phyloP scores from a whole-genome alignment of 2,329 filamentous ascomycete genomes.

The Colletotrichum incanum region DNA sequence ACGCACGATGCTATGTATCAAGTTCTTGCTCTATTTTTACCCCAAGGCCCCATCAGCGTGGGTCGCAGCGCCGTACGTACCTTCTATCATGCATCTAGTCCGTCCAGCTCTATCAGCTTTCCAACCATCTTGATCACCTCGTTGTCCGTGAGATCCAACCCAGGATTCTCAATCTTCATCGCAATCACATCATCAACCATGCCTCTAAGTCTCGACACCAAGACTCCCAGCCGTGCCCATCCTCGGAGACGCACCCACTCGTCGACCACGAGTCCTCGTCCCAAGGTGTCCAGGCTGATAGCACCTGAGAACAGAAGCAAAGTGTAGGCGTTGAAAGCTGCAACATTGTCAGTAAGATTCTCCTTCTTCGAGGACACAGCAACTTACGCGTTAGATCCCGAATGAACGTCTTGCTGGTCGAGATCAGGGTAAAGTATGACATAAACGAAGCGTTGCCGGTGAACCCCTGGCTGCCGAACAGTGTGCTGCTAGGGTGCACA shows the following conservation, averaged over 20 bases:
- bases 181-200: conserved; percentile 91
- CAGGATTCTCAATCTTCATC: conserved; percentile 83
- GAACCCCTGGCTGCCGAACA: conserved; percentile 88
- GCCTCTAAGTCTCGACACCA: conserved; percentile 85
- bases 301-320: conserved; percentile 90
- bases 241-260: conserved; percentile 90
- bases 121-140: conserved; percentile 85
- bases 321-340: conserved; percentile 90
- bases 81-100: conserved; percentile 75
- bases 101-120: conserved; percentile 90
- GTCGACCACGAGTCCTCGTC: conserved; percentile 89
- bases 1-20: conserved; percentile 3
- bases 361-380: background rate
- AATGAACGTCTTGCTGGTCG: conserved; percentile 92
- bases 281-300: conserved; percentile 89
- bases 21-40: conserved; percentile 10
- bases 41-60: background rate
- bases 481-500: conserved; percentile 88
- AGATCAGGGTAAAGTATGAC: conserved; percentile 92
- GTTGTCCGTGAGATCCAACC: conserved; percentile 68
- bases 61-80: background rate
- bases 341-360: conserved; percentile 10
- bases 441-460: conserved; percentile 83
- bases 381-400: conserved; percentile 88
- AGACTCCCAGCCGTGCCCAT: conserved; percentile 94